Conservation (phyloP, 1,284 basidiomycete species). For the Rhodotorula sp. region DNA sequence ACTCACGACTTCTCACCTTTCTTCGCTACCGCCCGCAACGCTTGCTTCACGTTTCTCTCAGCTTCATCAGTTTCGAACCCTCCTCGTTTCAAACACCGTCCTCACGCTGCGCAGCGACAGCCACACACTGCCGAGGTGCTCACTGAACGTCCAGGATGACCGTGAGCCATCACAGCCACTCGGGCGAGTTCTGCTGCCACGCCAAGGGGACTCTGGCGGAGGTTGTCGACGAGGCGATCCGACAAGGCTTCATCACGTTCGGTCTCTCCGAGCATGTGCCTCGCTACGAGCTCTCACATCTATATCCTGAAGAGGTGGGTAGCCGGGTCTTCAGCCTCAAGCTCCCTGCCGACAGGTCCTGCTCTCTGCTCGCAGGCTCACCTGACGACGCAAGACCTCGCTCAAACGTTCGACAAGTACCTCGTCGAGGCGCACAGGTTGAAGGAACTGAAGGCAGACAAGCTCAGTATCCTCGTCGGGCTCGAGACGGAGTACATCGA, state of each 20-base stretch:
- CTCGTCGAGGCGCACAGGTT: slow-evolving; percentile 73
- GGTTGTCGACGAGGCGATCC: slow-evolving; percentile 73
- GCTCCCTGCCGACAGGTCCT: slow-evolving; percentile 43
- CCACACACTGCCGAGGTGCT: too few species aligned
- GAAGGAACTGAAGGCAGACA: slow-evolving; percentile 58
- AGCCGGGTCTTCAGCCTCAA: not conserved
- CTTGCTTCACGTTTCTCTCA: too few species aligned
- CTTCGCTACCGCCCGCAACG: too few species aligned
- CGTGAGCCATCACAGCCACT: slow-evolving; percentile 90
- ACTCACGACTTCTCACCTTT: too few species aligned
- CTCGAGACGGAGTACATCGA: slow-evolving; percentile 92
- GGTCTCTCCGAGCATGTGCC: slow-evolving; percentile 95
- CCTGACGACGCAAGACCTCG: slow-evolving; percentile 45
- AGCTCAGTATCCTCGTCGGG: slow-evolving; percentile 78
- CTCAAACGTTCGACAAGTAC: slow-evolving; percentile 65
- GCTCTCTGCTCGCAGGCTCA: slow-evolving; percentile 18
- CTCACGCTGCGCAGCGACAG: too few species aligned
- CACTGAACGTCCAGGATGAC: slow-evolving; percentile 61
- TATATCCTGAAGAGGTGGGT: slow-evolving; percentile 93
- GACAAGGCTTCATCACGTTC: slow-evolving; percentile 73
- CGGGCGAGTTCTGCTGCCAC: slow-evolving; percentile 94
- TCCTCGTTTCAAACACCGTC: too few species aligned
- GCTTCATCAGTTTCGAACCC: too few species aligned
- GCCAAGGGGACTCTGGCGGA: slow-evolving; percentile 73
- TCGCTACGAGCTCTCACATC: slow-evolving; percentile 70